A percentile compares a stretch with the other conserved stretches of the same genome.
These are phyloP conservation scores for Neospora caninum DNA, from an alignment of 169 alveolate genomes.

Conservation along the genomic window DNA sequence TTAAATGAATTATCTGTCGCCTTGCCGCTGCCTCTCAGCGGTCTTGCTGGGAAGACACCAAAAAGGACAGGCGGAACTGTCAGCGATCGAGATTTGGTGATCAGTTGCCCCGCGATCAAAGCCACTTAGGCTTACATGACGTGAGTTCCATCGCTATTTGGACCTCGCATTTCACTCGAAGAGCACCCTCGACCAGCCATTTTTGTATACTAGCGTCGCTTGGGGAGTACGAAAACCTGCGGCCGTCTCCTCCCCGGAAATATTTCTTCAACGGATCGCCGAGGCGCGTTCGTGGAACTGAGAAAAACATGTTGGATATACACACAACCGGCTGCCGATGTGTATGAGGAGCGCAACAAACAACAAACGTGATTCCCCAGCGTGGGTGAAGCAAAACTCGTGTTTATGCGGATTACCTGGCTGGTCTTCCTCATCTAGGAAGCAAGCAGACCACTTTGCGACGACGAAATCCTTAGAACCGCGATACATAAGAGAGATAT, in stretches of 20 bases:
- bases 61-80: background rate
- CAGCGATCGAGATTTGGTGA: too few relatives aligned
- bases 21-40: background rate
- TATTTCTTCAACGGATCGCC: conserved; percentile 64
- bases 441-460: conserved; percentile 69
- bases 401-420: background rate
- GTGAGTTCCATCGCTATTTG: conserved; percentile 33
- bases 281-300: conserved; percentile 69
- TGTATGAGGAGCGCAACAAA: too few relatives aligned
- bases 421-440: conserved; percentile 59
- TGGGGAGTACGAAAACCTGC: conserved; percentile 66
- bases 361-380: background rate
- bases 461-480: conserved; percentile 59
- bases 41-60: conserved; percentile 2
- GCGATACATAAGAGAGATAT: conserved; percentile 59
- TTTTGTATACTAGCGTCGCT: conserved; percentile 50
- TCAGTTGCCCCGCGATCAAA: too few relatives aligned
- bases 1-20: background rate
- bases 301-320: background rate
- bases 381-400: background rate
- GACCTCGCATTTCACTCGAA: conserved; percentile 40
- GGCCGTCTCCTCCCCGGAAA: conserved; percentile 65
- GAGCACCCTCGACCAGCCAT: conserved; percentile 65
- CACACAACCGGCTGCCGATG: background rate
- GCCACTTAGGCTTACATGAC: background rate